Percentiles rank a stretch among this genome's conserved stretches.
These are phyloP conservation scores for Teratosphaeria epicoccoides DNA, from an alignment of 2,329 filamentous ascomycete genomes.

Conservation along the genomic window DNA sequence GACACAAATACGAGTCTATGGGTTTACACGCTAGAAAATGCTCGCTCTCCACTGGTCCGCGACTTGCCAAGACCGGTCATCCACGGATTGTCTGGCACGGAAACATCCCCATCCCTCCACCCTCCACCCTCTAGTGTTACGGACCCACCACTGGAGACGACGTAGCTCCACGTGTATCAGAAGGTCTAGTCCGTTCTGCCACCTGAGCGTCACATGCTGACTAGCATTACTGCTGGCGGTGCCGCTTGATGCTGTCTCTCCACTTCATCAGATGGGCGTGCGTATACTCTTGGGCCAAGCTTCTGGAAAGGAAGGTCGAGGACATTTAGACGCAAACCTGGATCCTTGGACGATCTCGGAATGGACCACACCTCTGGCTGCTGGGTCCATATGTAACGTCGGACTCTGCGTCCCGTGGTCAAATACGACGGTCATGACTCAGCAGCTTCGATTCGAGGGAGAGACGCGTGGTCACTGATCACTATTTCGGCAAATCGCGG, in stretches of 20 bases:
- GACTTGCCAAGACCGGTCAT: too few species aligned
- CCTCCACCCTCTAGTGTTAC: background rate
- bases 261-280: too few species aligned
- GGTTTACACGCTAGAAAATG: background rate
- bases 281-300: background rate
- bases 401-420: too few species aligned
- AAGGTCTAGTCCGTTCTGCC: background rate
- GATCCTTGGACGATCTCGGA: background rate
- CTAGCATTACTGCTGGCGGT: background rate
- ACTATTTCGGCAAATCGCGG: background rate
- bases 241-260: too few species aligned
- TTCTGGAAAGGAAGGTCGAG: background rate
- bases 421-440: background rate
- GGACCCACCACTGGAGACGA: background rate
- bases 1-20: background rate
- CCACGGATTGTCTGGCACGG: background rate
- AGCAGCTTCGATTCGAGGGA: background rate
- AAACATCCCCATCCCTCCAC: background rate
- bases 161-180: background rate
- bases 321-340: background rate
- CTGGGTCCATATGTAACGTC: background rate
- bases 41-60: background rate
- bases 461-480: background rate
- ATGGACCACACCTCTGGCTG: background rate
- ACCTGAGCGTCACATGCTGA: background rate